phyloP scores from a whole-genome alignment of 2,329 filamentous ascomycete species.

The Monilinia vaccinii-corymbosi region DNA sequence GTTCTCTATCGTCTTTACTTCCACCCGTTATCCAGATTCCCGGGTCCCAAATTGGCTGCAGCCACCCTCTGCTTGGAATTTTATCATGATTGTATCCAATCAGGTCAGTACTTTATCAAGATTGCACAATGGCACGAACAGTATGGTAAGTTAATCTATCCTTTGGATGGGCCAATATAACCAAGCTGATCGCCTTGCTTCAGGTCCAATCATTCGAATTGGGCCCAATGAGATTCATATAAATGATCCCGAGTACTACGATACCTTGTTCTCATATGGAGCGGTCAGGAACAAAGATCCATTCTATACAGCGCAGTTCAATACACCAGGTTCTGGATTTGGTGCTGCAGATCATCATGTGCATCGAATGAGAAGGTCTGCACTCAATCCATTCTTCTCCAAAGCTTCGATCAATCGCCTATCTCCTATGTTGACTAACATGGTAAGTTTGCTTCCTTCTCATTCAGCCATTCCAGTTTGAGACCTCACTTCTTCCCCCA shows the following conservation, averaged over 20 bases:
- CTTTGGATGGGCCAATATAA: not conserved
- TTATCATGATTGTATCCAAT: not conserved
- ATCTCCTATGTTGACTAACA: slow-evolving; percentile 17
- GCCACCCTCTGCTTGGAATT: slow-evolving; percentile 1
- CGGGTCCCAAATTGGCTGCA: slow-evolving; percentile 8
- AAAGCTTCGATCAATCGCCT: slow-evolving; percentile 15
- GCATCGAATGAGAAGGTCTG: slow-evolving; percentile 19
- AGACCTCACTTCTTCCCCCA: not conserved
- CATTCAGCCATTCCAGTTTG: not conserved
- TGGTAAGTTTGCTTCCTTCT: not conserved
- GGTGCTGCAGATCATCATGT: slow-evolving; percentile 18
- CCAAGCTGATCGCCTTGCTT: not conserved
- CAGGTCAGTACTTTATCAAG: not conserved
- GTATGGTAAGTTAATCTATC: not conserved
- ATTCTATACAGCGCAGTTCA: slow-evolving; percentile 13
- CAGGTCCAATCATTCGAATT: slow-evolving; percentile 19
- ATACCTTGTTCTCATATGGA: slow-evolving; percentile 15
- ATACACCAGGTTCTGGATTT: slow-evolving; percentile 11
- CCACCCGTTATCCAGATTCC: slow-evolving; percentile 5
- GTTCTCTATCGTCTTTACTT: slow-evolving; percentile 9
- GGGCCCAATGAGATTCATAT: slow-evolving; percentile 16
- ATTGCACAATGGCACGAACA: not conserved
- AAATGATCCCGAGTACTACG: slow-evolving; percentile 17
- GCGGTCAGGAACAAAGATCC: slow-evolving; percentile 12
- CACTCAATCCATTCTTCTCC: slow-evolving; percentile 23